Evolutionary conservation across 208 protist species (phyloP).

Genomic region (Trypanosoma conorhini): DNA sequence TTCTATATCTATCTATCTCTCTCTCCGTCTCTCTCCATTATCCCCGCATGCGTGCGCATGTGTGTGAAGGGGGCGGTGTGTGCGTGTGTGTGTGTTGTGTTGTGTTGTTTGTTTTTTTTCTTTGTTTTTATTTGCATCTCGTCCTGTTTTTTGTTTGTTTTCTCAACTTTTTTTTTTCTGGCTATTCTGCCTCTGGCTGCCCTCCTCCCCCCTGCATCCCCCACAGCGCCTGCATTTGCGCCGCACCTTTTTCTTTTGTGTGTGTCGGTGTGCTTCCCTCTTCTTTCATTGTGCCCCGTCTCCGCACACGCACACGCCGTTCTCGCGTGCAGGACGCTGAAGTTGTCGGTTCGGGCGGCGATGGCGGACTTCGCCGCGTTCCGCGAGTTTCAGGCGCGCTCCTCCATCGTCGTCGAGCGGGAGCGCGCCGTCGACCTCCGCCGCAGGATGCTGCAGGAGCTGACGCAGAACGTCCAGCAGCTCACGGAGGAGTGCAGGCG

Average conservation of each 20-base stretch:
- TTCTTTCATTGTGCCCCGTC: too few species aligned
- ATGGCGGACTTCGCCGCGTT: constrained; percentile 55
- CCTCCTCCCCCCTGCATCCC: too few species aligned
- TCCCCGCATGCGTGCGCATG: neutral
- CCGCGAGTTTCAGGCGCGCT: constrained; percentile 66
- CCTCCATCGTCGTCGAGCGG: constrained; percentile 60
- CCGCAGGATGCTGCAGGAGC: constrained; percentile 57
- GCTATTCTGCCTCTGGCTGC: too few species aligned
- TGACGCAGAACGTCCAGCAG: constrained; percentile 52
- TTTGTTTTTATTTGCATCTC: too few species aligned
- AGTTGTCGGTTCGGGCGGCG: neutral
- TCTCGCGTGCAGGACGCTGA: neutral
- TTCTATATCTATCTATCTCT: neutral
- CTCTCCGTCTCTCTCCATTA: neutral
- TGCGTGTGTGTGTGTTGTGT: constrained; percentile 9
- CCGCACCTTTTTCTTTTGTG: too few species aligned
- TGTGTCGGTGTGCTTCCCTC: too few species aligned
- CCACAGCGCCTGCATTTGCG: too few species aligned
- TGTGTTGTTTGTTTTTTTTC: constrained; percentile 5
- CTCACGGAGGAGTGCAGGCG: constrained; percentile 45
- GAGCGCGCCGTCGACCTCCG: constrained; percentile 64
- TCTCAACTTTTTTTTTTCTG: constrained; percentile 1
- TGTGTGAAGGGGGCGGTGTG: too few species aligned
- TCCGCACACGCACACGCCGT: too few species aligned
- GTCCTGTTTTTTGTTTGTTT: constrained; percentile 6